Percentiles rank a stretch among this genome's conserved stretches.
These are phyloP conservation scores for Trichoderma sp. DNA, from an alignment of 2,329 filamentous ascomycete species.

Conservation along the genomic window DNA sequence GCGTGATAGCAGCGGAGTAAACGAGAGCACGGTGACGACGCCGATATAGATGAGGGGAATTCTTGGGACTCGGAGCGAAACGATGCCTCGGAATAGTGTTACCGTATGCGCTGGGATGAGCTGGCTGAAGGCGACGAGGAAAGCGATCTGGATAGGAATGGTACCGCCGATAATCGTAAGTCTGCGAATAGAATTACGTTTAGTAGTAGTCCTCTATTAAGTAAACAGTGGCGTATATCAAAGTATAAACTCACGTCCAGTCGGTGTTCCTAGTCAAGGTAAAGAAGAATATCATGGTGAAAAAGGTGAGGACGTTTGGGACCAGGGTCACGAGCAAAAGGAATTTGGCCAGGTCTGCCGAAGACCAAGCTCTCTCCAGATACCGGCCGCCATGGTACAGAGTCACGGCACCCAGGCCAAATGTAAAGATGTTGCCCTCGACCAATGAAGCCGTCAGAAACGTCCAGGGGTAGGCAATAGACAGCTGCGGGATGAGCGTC, in stretches of 20 bases:
- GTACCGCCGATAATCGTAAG: constrained; percentile 84
- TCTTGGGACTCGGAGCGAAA: constrained; percentile 82
- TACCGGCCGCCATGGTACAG: constrained; percentile 93
- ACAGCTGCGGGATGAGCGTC: constrained; percentile 79
- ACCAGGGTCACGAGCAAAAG: constrained; percentile 74
- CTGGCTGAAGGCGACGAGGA: constrained; percentile 96
- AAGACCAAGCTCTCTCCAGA: constrained; percentile 93
- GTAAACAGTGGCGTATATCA: too few species aligned
- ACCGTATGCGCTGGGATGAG: constrained; percentile 97
- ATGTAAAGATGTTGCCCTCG: constrained; percentile 88
- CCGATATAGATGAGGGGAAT: constrained; percentile 73
- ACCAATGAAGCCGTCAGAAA: constrained; percentile 83
- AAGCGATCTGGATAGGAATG: constrained; percentile 85
- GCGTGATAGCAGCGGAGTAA: constrained; percentile 62
- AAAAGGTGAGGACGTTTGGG: constrained; percentile 76
- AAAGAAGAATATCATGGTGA: constrained; percentile 73
- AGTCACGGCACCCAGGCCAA: constrained; percentile 73
- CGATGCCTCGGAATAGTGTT: constrained; percentile 81
- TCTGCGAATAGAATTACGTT: constrained; percentile 44
- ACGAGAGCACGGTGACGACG: constrained; percentile 65
- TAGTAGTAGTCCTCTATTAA: not conserved
- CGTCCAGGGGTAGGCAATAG: constrained; percentile 90
- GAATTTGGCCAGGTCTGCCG: constrained; percentile 88
- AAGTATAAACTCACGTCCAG: constrained; percentile 63
- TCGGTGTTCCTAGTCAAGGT: constrained; percentile 65